Evolutionary conservation across 2,329 filamentous ascomycete species (phyloP).

Genomic region (Tricladium varicosporioides): DNA sequence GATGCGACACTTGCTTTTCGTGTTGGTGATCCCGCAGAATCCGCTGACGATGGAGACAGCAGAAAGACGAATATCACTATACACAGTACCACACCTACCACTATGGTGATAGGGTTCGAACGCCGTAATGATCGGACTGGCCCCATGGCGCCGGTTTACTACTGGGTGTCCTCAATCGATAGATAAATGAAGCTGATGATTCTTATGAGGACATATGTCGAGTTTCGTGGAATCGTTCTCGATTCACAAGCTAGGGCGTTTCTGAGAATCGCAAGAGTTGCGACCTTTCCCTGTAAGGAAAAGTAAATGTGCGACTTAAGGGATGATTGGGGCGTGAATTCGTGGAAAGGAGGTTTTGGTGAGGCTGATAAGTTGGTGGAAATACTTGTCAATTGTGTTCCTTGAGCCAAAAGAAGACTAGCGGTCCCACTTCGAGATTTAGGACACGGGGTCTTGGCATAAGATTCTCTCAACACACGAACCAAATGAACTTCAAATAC

Average conservation of each 20-base stretch:
- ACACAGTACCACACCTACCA: constrained; percentile 69
- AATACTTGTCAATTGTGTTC: background rate
- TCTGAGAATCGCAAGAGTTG: background rate
- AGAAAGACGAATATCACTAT: constrained; percentile 69
- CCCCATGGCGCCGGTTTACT: constrained; percentile 46
- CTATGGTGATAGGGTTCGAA: constrained; percentile 72
- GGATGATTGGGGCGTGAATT: background rate
- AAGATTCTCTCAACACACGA: too few species aligned
- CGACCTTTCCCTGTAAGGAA: constrained; percentile 17
- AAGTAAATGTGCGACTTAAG: background rate
- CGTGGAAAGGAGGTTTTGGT: constrained; percentile 1
- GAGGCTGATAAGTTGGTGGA: background rate
- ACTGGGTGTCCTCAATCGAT: constrained; percentile 31
- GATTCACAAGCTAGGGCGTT: constrained; percentile 3
- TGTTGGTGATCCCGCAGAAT: constrained; percentile 46
- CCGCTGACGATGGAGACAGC: constrained; percentile 49
- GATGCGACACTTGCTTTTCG: constrained; percentile 58
- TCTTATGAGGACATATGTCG: constrained; percentile 25
- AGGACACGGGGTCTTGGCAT: too few species aligned
- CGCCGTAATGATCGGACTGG: constrained; percentile 71
- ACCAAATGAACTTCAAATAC: too few species aligned
- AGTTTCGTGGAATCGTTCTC: constrained; percentile 7
- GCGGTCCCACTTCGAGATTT: too few species aligned
- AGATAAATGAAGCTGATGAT: constrained; percentile 2
- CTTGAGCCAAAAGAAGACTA: background rate